Conservation (phyloP, 225 moss, liverwort and hornwort genomes). For the Pseudisothecium myosuroides region DNA sequence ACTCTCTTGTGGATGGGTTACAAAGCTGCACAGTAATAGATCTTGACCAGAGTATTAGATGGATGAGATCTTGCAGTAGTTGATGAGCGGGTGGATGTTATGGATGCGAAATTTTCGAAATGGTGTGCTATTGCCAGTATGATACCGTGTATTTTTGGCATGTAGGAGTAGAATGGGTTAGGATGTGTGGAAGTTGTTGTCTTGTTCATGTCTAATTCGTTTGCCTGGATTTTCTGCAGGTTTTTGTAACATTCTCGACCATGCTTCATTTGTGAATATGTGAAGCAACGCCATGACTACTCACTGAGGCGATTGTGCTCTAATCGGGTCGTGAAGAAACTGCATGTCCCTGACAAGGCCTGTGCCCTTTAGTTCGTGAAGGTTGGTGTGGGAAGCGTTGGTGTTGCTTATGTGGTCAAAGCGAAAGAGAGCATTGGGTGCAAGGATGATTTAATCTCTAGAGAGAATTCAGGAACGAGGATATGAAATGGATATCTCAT, state of each 20-base stretch:
- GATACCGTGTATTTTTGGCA: not conserved
- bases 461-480: not conserved
- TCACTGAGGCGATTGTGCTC: not conserved
- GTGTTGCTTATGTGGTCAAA: not conserved
- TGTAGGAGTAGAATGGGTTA: not conserved
- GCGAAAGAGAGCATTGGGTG: not conserved
- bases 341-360: not conserved
- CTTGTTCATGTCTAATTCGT: not conserved
- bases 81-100: not conserved
- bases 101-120: not conserved
- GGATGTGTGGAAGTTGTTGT: not conserved
- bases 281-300: not conserved
- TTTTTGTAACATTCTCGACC: not conserved
- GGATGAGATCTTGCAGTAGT: not conserved
- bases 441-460: not conserved
- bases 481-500: conserved; percentile 13
- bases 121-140: not conserved
- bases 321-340: not conserved
- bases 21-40: not conserved
- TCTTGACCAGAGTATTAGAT: not conserved
- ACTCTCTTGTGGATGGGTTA: not conserved
- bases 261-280: not conserved
- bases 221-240: not conserved
- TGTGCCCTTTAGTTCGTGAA: not conserved
- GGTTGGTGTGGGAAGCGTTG: not conserved